Base-by-base conservation (phyloP, 2,329 filamentous ascomycete species). In the Colletotrichum kahawae region DNA sequence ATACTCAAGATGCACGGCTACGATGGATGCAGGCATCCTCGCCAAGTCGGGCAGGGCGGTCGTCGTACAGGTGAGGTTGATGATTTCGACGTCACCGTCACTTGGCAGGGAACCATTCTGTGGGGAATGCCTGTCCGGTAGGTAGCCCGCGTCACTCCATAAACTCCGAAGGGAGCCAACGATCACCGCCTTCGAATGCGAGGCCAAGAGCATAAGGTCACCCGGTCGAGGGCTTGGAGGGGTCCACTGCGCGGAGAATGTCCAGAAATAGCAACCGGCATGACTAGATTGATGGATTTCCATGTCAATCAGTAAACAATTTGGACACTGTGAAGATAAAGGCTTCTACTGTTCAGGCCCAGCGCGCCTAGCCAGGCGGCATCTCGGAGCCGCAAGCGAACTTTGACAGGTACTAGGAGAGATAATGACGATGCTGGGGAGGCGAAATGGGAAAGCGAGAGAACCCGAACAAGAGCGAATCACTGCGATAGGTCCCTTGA, bases 81-180 rank as follows among this genome's bases (percentile, higher is more conserved):
- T 59, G 72, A 67, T 67, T 75, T 48, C 72, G 72, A 75, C 72
- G 72, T 75, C 72, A 75, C 69, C 63, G 13, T 13, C 33, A 31
- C 56, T 34, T 33, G 54, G 51, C 27, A 56, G 72, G 38, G 51
- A 9, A 38, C 43, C 51, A 71, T 72, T 67, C 54, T 75, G 56
- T 64, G 68, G 72, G 21, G 68, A 72, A 72, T 67, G 69, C 62
- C 56, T 72, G 69, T 63, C 62, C 69, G 43, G 63, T 43, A 72
- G 10, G 21, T 48, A 33, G 13, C 8, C 31, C 18, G 63, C 18
- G 14, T 7, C 36, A 18, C 21, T 51, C 43, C 5, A 38, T 18
- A 38, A 38, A 18, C 51, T 34, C 21, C 65, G 16, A 57, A 66
- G 38, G 14, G 21, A 63, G 21, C 9, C 18, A 21, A 65, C 34